These are phyloP conservation scores for Zalaria obscura DNA, from an alignment of 2,329 filamentous ascomycete species.

Conservation along the genomic window DNA sequence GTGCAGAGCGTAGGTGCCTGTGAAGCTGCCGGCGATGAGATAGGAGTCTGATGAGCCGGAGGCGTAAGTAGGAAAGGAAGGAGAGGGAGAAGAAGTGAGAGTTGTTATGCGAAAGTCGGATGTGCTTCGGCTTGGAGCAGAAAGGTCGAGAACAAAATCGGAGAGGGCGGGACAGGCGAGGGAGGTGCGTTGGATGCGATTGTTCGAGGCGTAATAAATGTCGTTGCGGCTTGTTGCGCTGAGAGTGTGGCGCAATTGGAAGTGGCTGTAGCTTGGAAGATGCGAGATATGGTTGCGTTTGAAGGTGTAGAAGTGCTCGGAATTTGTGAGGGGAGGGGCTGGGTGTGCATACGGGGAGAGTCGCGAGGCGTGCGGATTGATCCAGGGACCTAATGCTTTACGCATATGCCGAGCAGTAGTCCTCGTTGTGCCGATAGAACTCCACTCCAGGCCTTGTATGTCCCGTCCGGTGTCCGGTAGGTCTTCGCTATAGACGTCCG, in stretches of 20 bases:
- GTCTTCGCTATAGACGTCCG: not conserved
- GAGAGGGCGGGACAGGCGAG: conserved; percentile 29
- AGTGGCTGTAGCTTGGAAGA: conserved; percentile 39
- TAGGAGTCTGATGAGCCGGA: conserved; percentile 23
- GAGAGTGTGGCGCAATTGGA: conserved; percentile 45
- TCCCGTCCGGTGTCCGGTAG: conserved; percentile 9
- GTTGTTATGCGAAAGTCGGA: conserved; percentile 35
- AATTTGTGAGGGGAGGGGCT: not conserved
- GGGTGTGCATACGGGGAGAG: not conserved
- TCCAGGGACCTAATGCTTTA: conserved; percentile 13
- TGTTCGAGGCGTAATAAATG: conserved; percentile 37
- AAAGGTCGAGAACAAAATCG: conserved; percentile 34
- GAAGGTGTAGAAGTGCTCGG: conserved; percentile 13
- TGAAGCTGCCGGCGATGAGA: conserved; percentile 41
- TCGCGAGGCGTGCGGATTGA: conserved; percentile 1
- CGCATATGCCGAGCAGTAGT: conserved; percentile 14
- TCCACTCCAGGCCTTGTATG: conserved; percentile 23
- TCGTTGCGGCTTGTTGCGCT: conserved; percentile 40
- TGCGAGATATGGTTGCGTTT: conserved; percentile 23
- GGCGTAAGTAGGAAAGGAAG: conserved; percentile 4
- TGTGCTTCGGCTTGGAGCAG: conserved; percentile 20
- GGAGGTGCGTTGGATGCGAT: conserved; percentile 33
- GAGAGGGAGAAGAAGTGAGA: conserved; percentile 26
- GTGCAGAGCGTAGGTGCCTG: conserved; percentile 41
- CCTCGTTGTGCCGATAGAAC: conserved; percentile 13